Base-by-base conservation (phyloP, 176 grass and related monocot genomes). In the Carex pumila region DNA sequence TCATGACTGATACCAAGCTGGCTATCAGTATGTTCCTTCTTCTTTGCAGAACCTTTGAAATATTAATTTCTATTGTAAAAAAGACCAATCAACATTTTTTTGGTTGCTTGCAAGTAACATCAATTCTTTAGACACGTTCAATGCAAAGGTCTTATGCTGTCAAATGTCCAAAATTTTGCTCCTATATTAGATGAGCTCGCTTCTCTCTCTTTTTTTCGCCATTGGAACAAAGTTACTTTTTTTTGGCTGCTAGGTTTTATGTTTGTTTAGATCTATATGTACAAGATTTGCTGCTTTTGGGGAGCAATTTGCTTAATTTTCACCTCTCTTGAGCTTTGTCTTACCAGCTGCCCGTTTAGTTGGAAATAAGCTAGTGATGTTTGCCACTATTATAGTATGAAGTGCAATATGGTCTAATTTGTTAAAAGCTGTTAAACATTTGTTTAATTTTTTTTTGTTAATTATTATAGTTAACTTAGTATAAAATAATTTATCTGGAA, bases 1-100 rank as follows among this genome's bases (percentile, higher is more conserved):
- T 99, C 84, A 89, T 95, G 88, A 95, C 88, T 10, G 95, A 99
- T 84, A 95, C 91, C 4, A 99, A 92, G 85, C 85, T 92, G 62
- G 93, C 93, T 50, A 99, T 99, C 85, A 92, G 96, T 99, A 93
- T 85, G 83, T 79, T 65, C 34, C 81, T 75, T 79, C 17, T 25
- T 14, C 11, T 64, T 88, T 66, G 60, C 65, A 25, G 73, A 56
- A 57, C 50, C 41, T 68, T 77, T 88, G 12, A 50, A 11, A 12
- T 80, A 19, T 73, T 86, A 58, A 50, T 13, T 43, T 85, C 82
- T 34, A 84, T 79, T 49, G 25, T 12, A 73, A 41, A 79, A 79
- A 31, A 39, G 43, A 7, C 3, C 30, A 88, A 39, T 64, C 25
- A 45, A 65, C 84, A 57, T 75, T 11, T 85, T 84, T 84, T 53